phyloP scores from a whole-genome alignment of 2,329 filamentous ascomycete genomes.

The Nothophaeocryptopus gaeumannii region DNA sequence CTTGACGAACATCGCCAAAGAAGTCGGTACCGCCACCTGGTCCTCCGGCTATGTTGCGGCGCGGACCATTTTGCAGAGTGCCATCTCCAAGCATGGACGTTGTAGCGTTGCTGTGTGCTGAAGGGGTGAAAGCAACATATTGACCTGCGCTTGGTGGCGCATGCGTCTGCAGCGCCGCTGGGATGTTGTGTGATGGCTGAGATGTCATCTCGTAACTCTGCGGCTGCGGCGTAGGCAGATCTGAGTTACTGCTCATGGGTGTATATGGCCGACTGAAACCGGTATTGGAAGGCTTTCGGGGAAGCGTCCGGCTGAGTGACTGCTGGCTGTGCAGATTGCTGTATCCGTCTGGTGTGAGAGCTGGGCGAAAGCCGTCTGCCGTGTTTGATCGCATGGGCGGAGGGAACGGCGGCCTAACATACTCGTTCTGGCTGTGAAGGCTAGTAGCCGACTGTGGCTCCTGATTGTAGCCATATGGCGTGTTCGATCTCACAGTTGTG shows the following conservation, averaged over 20 bases:
- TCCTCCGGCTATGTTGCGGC: constrained; percentile 12
- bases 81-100: background rate
- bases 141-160: constrained; percentile 16
- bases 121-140: constrained; percentile 36
- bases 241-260: background rate
- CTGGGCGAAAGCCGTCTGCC: constrained; percentile 24
- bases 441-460: constrained; percentile 12
- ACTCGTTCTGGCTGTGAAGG: constrained; percentile 15
- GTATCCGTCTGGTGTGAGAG: constrained; percentile 21
- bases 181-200: constrained; percentile 18
- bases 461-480: constrained; percentile 16
- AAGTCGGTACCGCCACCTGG: constrained; percentile 7
- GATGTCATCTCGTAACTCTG: constrained; percentile 35
- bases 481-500: constrained; percentile 19
- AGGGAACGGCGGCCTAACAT: constrained; percentile 13
- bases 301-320: constrained; percentile 23
- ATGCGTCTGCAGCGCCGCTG: constrained; percentile 14
- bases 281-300: constrained; percentile 15
- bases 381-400: constrained; percentile 28
- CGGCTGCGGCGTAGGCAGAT: constrained; percentile 14
- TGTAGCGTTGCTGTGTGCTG: constrained; percentile 9
- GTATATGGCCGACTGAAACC: constrained; percentile 12
- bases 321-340: constrained; percentile 28
- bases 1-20: constrained; percentile 13
- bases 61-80: constrained; percentile 6